A percentile compares a stretch with the other conserved stretches of the same genome.
Evolutionary conservation across 805 yeast species (phyloP).

Genomic region (Clavispora vitiphila): DNA sequence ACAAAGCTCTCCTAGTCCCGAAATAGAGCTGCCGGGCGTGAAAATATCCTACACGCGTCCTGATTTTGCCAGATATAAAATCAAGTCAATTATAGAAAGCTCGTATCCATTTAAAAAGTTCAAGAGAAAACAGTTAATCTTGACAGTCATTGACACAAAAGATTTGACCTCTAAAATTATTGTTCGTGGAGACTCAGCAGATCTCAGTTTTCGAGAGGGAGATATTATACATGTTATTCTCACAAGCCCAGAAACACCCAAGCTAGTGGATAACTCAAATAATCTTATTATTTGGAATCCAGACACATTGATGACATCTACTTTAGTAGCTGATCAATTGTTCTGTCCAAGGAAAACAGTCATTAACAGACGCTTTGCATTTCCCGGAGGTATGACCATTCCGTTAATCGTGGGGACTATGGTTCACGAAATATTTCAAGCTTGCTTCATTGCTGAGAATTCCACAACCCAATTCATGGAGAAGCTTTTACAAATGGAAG

Average conservation of each 20-base stretch:
- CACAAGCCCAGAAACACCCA: conserved; percentile 31
- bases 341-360: conserved; percentile 71
- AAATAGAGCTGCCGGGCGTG: conserved; percentile 14
- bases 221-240: conserved; percentile 65
- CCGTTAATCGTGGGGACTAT: conserved; percentile 77
- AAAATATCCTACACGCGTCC: conserved; percentile 41
- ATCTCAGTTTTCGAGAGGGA: conserved; percentile 40
- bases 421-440: conserved; percentile 72
- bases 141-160: conserved; percentile 45
- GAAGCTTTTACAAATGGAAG: conserved; percentile 31
- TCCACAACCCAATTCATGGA: conserved; percentile 37
- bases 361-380: conserved; percentile 48
- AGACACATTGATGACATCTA: conserved; percentile 75
- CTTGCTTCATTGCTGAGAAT: conserved; percentile 38
- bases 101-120: conserved; percentile 24
- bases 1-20: not conserved
- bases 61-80: conserved; percentile 47
- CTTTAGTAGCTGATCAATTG: conserved; percentile 71
- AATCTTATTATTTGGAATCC: conserved; percentile 80
- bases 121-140: conserved; percentile 43
- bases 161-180: conserved; percentile 37
- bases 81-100: conserved; percentile 27
- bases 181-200: conserved; percentile 58
- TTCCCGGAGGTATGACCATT: conserved; percentile 60
- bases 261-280: conserved; percentile 48